A percentile compares a stretch with the other conserved stretches of the same genome.
These are phyloP conservation scores for Ceratocystiopsis brevicomis DNA, from an alignment of 2,329 filamentous ascomycete species.

Conservation along the genomic window DNA sequence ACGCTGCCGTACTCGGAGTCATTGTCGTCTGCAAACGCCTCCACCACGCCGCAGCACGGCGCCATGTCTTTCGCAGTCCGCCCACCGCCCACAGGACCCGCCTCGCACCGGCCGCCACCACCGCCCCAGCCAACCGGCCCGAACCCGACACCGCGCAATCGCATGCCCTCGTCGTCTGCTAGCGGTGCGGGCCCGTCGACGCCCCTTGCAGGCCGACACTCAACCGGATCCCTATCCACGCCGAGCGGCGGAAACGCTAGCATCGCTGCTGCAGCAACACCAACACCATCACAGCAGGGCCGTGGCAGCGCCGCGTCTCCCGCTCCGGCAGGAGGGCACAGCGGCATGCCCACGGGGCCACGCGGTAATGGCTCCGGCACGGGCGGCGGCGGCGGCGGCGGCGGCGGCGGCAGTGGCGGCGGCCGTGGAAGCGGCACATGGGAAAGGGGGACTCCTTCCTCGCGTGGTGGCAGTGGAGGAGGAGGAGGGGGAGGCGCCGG, in stretches of 20 bases:
- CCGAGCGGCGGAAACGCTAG: conserved; percentile 7
- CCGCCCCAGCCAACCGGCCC: conserved; percentile 19
- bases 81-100: conserved; percentile 36
- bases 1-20: too few relatives aligned
- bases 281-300: conserved; percentile 1
- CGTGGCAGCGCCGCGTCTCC: conserved; percentile 1
- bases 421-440: too few relatives aligned
- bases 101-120: conserved; percentile 31
- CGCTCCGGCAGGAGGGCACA: too few relatives aligned
- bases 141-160: conserved; percentile 17
- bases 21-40: too few relatives aligned
- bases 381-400: neutral
- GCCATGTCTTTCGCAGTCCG: neutral
- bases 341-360: conserved; percentile 4
- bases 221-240: too few relatives aligned
- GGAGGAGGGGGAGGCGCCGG: conserved; percentile 13
- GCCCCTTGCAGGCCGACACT: conserved; percentile 15
- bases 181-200: conserved; percentile 10
- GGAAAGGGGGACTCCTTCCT: too few relatives aligned
- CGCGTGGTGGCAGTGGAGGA: conserved; percentile 1
- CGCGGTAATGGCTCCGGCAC: conserved; percentile 4
- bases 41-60: too few relatives aligned
- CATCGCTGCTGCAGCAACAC: conserved; percentile 16
- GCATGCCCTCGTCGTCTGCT: conserved; percentile 13
- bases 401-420: too few relatives aligned